Evolutionary conservation across 192 early-diverging fungal genomes (phyloP).

Genomic region (Rhizophagus clarus): DNA sequence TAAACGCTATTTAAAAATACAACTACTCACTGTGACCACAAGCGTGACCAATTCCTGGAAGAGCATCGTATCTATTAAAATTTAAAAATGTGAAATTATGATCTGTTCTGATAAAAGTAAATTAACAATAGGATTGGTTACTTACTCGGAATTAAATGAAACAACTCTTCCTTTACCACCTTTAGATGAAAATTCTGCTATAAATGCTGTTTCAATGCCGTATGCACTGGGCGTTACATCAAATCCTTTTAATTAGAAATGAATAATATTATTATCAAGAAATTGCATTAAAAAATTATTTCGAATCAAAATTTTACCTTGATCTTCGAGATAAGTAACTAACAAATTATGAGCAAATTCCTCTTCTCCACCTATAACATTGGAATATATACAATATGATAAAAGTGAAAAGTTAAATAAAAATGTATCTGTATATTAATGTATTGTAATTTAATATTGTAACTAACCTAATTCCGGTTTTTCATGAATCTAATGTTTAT

Average conservation of each 20-base stretch:
- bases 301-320: neutral
- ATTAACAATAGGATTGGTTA: neutral
- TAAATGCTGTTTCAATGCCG: conserved; percentile 75
- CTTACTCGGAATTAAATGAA: conserved; percentile 30
- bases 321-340: conserved; percentile 60
- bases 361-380: conserved; percentile 62
- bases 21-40: conserved; percentile 60
- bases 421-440: conserved; percentile 39
- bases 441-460: no score
- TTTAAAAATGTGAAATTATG: neutral
- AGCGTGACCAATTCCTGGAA: conserved; percentile 66
- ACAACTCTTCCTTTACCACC: conserved; percentile 30
- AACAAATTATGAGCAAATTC: conserved; percentile 61
- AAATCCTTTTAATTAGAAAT: conserved; percentile 53
- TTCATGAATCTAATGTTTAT: neutral
- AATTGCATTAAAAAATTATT: neutral
- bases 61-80: conserved; percentile 54
- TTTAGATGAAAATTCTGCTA: conserved; percentile 59
- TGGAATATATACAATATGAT: no score
- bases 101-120: neutral
- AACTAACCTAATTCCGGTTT: neutral
- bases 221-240: conserved; percentile 56
- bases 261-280: neutral
- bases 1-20: no score
- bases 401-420: no score